Evolutionary conservation across 169 alveolate species (phyloP), one percentile per base, ranked within the genome.

Genomic region (Babesia ovata): DNA sequence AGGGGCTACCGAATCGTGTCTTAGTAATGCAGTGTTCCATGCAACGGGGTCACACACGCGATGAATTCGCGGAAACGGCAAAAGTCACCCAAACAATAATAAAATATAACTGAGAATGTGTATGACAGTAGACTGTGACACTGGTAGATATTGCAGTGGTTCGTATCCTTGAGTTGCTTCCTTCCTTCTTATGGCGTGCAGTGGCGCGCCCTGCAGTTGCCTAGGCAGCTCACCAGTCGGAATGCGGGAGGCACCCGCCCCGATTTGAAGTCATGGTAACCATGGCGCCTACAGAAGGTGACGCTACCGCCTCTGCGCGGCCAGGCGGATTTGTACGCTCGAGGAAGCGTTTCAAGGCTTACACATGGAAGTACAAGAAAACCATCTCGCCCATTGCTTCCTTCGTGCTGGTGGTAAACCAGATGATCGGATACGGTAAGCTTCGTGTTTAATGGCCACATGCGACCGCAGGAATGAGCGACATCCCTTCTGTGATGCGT

Each of bases 301-400:
- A 28, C 39, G 76, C 54, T 7, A 67, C 44, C 19, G 21, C 76
- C 29, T 42, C 26, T 57, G 52, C n/a, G 22, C 42, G 53, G 52
- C 63, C 44, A 36, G 56, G 63, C 17, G 36, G 73, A 12, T 83
- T 50, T 48, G 81, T 70, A 7, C 44, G 90, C 12, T 65, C 78
- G 39, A 12, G 93, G 28, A 86, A 86, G 71, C 82, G 93, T 59
- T 89, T 89, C 78, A 85, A 88, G 63, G 91, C 90, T 36, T 86
- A 86, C 75, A 89, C 93, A 57, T 89, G 93, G 93, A 84, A 86
- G 56, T 89, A 89, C 67, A 82, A 86, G 70, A 89, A 89, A 71
- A 89, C 92, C 21, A 89, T 89, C 62, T 76, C 92, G 45, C 92
- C 93, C 4, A 83, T 82, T 52, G 90, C 92, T 29, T 89, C 93